Base-by-base conservation (phyloP, 352 stramenopile genomes). In the Pythium apleroticum region DNA sequence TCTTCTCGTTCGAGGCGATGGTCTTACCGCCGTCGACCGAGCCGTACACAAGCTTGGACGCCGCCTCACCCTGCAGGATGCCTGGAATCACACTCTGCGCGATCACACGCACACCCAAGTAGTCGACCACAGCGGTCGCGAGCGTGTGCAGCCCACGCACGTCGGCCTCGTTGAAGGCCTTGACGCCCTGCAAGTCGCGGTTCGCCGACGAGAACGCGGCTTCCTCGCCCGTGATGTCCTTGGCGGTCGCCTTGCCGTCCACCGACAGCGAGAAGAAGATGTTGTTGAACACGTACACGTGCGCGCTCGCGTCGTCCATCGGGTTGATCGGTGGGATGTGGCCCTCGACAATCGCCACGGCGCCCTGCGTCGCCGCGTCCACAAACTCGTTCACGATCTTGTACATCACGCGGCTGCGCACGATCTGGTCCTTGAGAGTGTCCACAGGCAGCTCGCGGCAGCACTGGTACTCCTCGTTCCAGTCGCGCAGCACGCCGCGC, bases 241-340 rank as follows among this genome's bases (percentile, higher is more conserved):
- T 94, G 1, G 70, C 74, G 0, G 71, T 65, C 30, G 66, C 57
- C 69, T 88, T 88, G 24, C 88, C 86, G 60, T 98, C 90, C 22
- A 97, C 77, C 9, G 91, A 96, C 22, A 96, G 76, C 27, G 92
- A 98, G 70, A 98, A 98, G 77, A 99, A 99, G 62, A 98, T 98
- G 72, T 98, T 98, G 79, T 99, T 98, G 78, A 98, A 98, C 52
- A 99, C 86, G 72, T 97, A 99, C 31, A 98, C 95, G 69, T 98
- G 94, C 25, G 94, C 88, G 33, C 84, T 93, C 19, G 79, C 74
- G 24, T 91, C 81, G 71, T 99, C 96, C 79, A 98, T 98, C 14
- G 95, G 94, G 74, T 99, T 98, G 77, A 99, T 98, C 41, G 96
- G 88, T 46, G 81, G 80, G 65, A 99, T 96, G 64, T 97, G 88